Percentiles rank a stretch among this genome's conserved stretches.
Evolutionary conservation across 306 rosid genomes (phyloP).

Genomic region (Cyamopsis tetragonoloba): DNA sequence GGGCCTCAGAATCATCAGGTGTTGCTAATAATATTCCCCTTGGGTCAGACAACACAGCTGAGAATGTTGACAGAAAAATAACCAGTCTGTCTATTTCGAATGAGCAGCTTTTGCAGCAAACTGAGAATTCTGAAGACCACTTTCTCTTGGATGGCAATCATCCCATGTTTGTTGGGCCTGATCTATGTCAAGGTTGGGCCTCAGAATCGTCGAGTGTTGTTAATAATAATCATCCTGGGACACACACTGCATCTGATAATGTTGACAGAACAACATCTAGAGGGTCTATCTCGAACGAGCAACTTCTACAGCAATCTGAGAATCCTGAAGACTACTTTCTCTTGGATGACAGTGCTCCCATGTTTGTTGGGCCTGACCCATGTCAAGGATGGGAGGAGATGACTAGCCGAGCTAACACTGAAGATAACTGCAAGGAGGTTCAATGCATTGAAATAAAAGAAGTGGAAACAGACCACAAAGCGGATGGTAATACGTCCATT

Average conservation of each 20-base stretch:
- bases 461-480: slow-evolving; percentile 15
- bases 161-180: slow-evolving; percentile 44
- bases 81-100: slow-evolving; percentile 18
- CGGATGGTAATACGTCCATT: slow-evolving; percentile 10
- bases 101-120: slow-evolving; percentile 29
- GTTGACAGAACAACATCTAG: slow-evolving; percentile 23
- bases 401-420: slow-evolving; percentile 32
- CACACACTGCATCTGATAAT: too few relatives aligned
- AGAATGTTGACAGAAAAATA: slow-evolving; percentile 22
- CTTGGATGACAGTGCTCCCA: slow-evolving; percentile 44
- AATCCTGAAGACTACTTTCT: slow-evolving; percentile 47
- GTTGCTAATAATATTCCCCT: slow-evolving; percentile 15
- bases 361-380: slow-evolving; percentile 47
- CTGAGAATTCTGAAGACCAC: slow-evolving; percentile 43
- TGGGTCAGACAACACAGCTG: not conserved
- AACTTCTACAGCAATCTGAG: slow-evolving; percentile 30
- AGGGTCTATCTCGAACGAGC: slow-evolving; percentile 23
- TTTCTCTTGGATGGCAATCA: slow-evolving; percentile 47
- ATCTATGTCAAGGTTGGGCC: slow-evolving; percentile 59
- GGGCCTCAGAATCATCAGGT: slow-evolving; percentile 31
- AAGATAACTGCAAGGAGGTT: slow-evolving; percentile 52
- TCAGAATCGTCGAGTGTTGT: too few relatives aligned
- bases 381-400: slow-evolving; percentile 57
- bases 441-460: slow-evolving; percentile 47
- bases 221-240: too few relatives aligned